Percentiles rank a stretch among this genome's conserved stretches.
Conservation (phyloP, 768 basidiomycete species). For the Tricholoma saponaceum region DNA sequence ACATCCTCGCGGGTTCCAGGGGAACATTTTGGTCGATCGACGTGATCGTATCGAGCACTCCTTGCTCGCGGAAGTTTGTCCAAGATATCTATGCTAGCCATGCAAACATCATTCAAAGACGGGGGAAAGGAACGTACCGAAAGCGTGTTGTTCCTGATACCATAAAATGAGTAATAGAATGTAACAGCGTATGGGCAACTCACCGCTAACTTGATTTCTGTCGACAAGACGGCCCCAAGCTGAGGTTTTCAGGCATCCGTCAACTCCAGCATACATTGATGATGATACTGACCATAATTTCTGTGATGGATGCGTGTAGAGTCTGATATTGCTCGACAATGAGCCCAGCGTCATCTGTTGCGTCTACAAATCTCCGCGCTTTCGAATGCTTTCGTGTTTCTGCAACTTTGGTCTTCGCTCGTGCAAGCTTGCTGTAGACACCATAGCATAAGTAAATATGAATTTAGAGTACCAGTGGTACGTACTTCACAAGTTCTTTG, state of each 20-base stretch:
- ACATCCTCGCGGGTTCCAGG: conserved; percentile 18
- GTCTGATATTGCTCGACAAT: conserved; percentile 7
- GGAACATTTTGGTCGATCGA: conserved; percentile 14
- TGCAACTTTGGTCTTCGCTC: conserved; percentile 1
- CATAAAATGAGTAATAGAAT: not conserved
- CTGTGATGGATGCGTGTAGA: conserved; percentile 8
- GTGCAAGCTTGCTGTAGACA: conserved; percentile 1
- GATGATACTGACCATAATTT: conserved; percentile 3
- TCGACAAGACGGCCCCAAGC: conserved; percentile 10
- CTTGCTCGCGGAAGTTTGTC: conserved; percentile 13
- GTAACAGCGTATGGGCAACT: not conserved
- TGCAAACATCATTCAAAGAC: not conserved
- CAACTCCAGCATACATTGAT: not conserved
- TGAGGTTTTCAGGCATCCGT: not conserved
- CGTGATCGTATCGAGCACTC: conserved; percentile 12
- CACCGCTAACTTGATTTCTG: conserved; percentile 11
- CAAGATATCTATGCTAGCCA: conserved; percentile 7
- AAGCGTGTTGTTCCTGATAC: conserved; percentile 9
- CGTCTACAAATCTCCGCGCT: conserved; percentile 9
- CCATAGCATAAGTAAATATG: not conserved
- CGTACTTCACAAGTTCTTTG: not conserved
- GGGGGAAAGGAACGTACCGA: conserved; percentile 2
- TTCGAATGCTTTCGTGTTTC: conserved; percentile 1
- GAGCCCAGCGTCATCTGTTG: conserved; percentile 3
- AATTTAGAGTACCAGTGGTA: not conserved